Base-by-base conservation (phyloP, 1,284 basidiomycete species). In the Moniliella sp. region DNA sequence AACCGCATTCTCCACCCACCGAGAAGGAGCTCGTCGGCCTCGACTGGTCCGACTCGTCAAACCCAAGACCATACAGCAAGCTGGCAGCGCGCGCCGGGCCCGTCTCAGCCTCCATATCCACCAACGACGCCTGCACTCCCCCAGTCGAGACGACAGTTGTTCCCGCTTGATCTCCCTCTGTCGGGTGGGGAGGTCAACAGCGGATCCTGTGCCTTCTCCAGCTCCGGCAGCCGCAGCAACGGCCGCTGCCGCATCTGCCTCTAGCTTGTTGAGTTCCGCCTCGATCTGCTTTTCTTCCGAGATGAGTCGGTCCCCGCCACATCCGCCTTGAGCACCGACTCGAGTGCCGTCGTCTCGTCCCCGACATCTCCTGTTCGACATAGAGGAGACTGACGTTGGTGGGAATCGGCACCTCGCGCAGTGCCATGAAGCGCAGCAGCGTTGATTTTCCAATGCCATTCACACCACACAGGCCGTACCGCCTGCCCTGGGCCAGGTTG, bases 1-100 rank as follows among this genome's bases (percentile, higher is more conserved):
- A 97, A 76, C 73, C 94, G 94, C 91, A 97, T 97, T 73, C 97
- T 68, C 84, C 84, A 93, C 66, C 91, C 88, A 68, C 91, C 88
- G 82, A 91, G 68, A 99, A 99, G 1, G 78, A 74, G 56, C 65
- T 76, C 3, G 62, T 64, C 1, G 62, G 50, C 31, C 48, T 46
- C 30, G 28, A 28, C 62, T 94, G 88, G 61, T 94, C 88, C 11
- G 67, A 66, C 52, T 88, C 78, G 42, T 72, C 72, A 64, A 94
- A 94, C 9, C 88, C 88, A 16, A 97, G 71, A 33, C 84, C 86
- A 26, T 81, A 82, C 29, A 97, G 68, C 16, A 94, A 66, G 4
- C 78, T 71, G 4, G 83, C 83, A 12, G 91, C 91, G 39, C 91
- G 67, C 3, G 82, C 78, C 7, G 91, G 91, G 3, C 86, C 91